Evolutionary conservation across 495 filamentous ascomycete species (phyloP), one percentile per base, ranked within the genome.

Genomic region (Xylaria scruposa): DNA sequence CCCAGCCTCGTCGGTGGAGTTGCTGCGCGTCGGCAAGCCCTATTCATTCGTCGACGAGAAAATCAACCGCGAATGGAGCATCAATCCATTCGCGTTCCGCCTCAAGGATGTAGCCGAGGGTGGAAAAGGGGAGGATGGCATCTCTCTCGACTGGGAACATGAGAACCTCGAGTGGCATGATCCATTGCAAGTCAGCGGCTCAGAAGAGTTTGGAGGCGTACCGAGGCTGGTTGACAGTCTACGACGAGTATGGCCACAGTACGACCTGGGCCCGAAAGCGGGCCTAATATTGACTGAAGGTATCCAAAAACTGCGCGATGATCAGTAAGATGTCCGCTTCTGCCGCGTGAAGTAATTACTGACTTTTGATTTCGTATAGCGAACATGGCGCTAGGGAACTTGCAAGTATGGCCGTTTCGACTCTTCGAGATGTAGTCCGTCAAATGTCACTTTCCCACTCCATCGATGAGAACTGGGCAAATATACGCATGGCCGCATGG

Each of bases 101-200:
- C 81, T 91, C 13, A 87, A 85, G 51, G 71, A 76, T 1, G 62
- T 76, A 19, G 67, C 44, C 7, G 77, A 82, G 10, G 82, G 83
- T 40, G 77, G 77, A 0, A 79, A 77, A 7, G 80, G 78, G 31
- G 81, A 82, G 70, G 67, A 77, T 44, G 78, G 74, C 8, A 90
- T 92, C 64, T 75, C 75, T 13, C 84, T 86, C 38, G 86, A 92
- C 78, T 91, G 90, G 89, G 91, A 93, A 74, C 89, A 92, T 72
- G 85, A 87, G 0, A 78, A 76, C 0, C 90, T 84, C 81, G 76
- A 78, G 26, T 92, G 89, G 87, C 84, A 88, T 72, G 80, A 87
- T 47, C 88, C 89, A 0, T 56, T 79, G 2, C 61, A 78, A 1
- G 80, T 90, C 29, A 64, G 79, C 5, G 81, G 84, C 9, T 76